Base-by-base conservation (phyloP, 2,329 filamentous ascomycete species). In the Penicillium sp. region DNA sequence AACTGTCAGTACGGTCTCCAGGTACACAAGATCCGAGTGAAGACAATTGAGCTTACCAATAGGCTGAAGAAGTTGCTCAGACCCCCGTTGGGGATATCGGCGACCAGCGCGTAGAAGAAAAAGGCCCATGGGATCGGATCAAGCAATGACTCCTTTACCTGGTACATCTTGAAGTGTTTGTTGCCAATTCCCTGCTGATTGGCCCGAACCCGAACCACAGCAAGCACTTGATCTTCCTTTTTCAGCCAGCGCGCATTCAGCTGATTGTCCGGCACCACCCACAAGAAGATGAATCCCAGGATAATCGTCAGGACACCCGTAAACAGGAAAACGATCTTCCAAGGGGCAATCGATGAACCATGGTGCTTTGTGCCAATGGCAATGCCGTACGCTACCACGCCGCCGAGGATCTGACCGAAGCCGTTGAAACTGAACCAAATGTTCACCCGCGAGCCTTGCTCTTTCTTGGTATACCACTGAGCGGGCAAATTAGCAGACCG, bases 181-280 rank as follows among this genome's bases (percentile, higher is more conserved):
- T 81, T 85, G 1, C 83, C 84, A 12, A 86, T 83, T 0, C 87
- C 87, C 50, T 87, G 87, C 62, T 88, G 82, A 57, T 91, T 91
- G 24, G 81, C 75, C 0, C 86, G 76, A 5, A 91, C 80, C 0
- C 87, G 77, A 53, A 88, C 86, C 26, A 90, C 72, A 0, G 84
- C 85, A 37, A 88, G 74, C 0, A 82, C 64, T 9, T 81, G 80
- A 55, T 91, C 87, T 39, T 81, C 75, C 45, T 84, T 77, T 6
- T 73, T 84, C 26, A 93, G 58, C 76, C 78, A 83, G 3, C 77
- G 71, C 12, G 78, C 78, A 44, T 83, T 82, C 40, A 83, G 63
- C 53, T 82, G 80, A 53, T 74, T 82, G 57, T 83, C 81, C 0
- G 80, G 80, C 59, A 81, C 74, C 46, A 75, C 52, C 57, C 69